These are phyloP conservation scores for Claviceps monticola DNA, from an alignment of 2,329 filamentous ascomycete genomes.

Conservation along the genomic window DNA sequence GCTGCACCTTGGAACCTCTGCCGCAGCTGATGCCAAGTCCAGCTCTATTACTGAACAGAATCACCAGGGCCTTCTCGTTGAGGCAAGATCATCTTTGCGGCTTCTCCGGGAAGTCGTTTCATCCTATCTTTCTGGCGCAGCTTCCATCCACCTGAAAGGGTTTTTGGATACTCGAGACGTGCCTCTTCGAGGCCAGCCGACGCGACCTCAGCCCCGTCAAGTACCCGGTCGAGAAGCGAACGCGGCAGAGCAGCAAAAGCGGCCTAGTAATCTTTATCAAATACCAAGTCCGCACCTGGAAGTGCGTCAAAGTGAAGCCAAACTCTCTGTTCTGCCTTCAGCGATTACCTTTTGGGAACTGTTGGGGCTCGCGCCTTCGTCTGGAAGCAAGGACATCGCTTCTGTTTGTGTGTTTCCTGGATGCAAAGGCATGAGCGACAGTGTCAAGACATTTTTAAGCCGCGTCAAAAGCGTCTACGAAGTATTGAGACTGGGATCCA, in stretches of 20 bases:
- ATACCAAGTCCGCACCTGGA: slow-evolving; percentile 59
- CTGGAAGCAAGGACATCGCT: slow-evolving; percentile 56
- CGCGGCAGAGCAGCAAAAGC: slow-evolving; percentile 32
- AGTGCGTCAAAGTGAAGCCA: slow-evolving; percentile 53
- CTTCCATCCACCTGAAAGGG: slow-evolving; percentile 27
- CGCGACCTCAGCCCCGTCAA: slow-evolving; percentile 35
- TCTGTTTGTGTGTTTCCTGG: slow-evolving; percentile 58
- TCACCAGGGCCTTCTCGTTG: slow-evolving; percentile 27
- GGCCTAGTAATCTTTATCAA: slow-evolving; percentile 41
- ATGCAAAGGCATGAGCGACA: slow-evolving; percentile 46
- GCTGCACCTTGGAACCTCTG: slow-evolving; percentile 20
- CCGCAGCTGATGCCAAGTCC: slow-evolving; percentile 8
- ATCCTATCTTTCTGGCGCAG: slow-evolving; percentile 25
- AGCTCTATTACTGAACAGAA: slow-evolving; percentile 18
- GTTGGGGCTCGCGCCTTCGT: slow-evolving; percentile 57
- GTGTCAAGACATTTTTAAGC: slow-evolving; percentile 49
- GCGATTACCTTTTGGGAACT: slow-evolving; percentile 73
- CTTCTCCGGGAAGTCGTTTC: slow-evolving; percentile 32
- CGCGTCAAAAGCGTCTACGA: slow-evolving; percentile 61
- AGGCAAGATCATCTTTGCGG: slow-evolving; percentile 34
- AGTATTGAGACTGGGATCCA: slow-evolving; percentile 55
- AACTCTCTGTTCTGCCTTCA: slow-evolving; percentile 60
- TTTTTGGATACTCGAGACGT: slow-evolving; percentile 45
- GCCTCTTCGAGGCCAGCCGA: slow-evolving; percentile 37
- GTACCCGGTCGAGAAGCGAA: slow-evolving; percentile 26